Evolutionary conservation across 2,329 filamentous ascomycete genomes (phyloP).

Genomic region (Aspergillus novoparasiticus): DNA sequence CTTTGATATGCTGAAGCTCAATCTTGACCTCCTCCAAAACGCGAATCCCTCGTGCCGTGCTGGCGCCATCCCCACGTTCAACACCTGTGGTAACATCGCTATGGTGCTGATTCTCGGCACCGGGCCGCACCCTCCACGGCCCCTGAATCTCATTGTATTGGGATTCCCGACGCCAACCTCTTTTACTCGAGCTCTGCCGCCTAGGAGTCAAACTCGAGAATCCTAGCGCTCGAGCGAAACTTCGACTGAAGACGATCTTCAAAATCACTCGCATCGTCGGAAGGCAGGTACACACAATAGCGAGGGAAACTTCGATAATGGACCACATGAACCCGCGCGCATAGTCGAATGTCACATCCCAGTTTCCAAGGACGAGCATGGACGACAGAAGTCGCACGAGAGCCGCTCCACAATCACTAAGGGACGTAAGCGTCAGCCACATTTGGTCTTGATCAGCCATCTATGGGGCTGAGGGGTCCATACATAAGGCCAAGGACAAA

Average conservation of each 20-base stretch:
- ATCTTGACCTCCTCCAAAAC: conserved; percentile 4
- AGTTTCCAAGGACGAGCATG: background rate
- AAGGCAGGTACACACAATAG: conserved; percentile 3
- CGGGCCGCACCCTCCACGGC: background rate
- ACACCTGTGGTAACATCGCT: background rate
- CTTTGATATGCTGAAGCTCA: background rate
- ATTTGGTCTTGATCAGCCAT: background rate
- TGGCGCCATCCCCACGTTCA: background rate
- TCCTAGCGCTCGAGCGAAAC: background rate
- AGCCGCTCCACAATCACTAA: background rate
- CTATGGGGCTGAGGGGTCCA: background rate
- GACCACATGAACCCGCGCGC: conserved; percentile 7
- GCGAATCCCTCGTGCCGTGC: background rate
- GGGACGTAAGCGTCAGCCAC: background rate
- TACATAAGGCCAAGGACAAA: conserved; percentile 5
- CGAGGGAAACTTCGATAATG: conserved; percentile 5
- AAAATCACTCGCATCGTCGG: conserved; percentile 2
- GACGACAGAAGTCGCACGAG: background rate
- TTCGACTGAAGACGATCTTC: background rate
- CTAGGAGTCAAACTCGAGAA: background rate
- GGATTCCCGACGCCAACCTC: background rate
- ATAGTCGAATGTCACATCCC: conserved; percentile 6
- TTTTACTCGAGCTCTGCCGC: background rate
- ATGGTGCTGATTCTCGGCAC: background rate
- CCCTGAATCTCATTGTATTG: background rate